A percentile compares a stretch with the other conserved stretches of the same genome.
Conservation (phyloP, 768 basidiomycete species). For the Omphalotus guepiniiformis region DNA sequence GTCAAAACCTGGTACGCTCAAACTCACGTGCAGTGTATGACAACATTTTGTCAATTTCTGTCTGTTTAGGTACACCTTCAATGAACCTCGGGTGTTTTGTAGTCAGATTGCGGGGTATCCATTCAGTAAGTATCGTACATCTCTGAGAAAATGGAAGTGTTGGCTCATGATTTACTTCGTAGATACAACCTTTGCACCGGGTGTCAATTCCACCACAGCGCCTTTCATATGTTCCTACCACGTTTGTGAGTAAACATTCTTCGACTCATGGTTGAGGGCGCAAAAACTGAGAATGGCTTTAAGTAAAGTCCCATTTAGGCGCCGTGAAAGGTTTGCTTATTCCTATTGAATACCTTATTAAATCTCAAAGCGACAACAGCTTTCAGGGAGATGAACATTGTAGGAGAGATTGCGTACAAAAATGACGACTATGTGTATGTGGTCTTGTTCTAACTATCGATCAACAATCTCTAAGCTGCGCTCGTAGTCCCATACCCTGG, state of each 20-base stretch:
- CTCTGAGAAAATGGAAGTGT: not conserved
- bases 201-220: constrained; percentile 39
- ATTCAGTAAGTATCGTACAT: constrained; percentile 29
- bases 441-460: not conserved
- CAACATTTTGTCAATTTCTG: not conserved
- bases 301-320: constrained; percentile 45
- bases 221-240: constrained; percentile 40
- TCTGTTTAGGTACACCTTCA: constrained; percentile 43
- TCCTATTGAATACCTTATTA: no score
- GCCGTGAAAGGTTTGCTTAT: constrained; percentile 39
- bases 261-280: not conserved
- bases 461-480: not conserved
- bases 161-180: not conserved
- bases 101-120: constrained; percentile 33
- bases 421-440: constrained; percentile 47
- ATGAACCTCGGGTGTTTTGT: constrained; percentile 47
- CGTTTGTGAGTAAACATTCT: constrained; percentile 27
- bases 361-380: no score
- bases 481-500: constrained; percentile 43
- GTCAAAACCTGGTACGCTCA: constrained; percentile 41
- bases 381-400: constrained; percentile 42
- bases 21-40: not conserved
- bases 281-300: not conserved
- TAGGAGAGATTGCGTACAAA: constrained; percentile 50
- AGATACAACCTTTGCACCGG: constrained; percentile 37